These are phyloP conservation scores for Mycena galopus DNA, from an alignment of 768 basidiomycete genomes.

Conservation along the genomic window DNA sequence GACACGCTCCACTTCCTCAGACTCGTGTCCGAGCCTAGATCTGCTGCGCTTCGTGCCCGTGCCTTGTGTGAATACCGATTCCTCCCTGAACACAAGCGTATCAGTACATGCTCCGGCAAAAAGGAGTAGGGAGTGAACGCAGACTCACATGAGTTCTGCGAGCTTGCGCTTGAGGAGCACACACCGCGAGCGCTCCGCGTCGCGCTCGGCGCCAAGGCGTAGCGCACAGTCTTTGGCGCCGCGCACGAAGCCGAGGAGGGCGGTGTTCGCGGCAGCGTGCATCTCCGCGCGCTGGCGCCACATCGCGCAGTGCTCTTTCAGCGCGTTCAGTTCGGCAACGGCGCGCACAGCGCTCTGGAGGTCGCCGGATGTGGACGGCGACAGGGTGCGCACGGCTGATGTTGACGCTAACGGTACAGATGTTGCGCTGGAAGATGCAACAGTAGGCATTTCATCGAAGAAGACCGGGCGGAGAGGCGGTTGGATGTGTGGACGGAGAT, in stretches of 20 bases:
- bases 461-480: constrained; percentile 71
- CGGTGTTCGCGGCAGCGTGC: constrained; percentile 53
- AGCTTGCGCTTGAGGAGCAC: constrained; percentile 30
- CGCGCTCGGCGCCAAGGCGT: constrained; percentile 26
- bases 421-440: background rate
- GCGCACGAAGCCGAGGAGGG: constrained; percentile 58
- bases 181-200: constrained; percentile 6
- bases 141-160: constrained; percentile 18
- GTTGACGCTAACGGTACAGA: constrained; percentile 22
- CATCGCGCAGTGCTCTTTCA: background rate
- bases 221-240: constrained; percentile 45
- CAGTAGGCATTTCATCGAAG: constrained; percentile 54
- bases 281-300: background rate
- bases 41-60: background rate
- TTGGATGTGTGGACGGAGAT: background rate
- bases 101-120: too few relatives aligned
- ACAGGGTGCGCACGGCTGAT: background rate
- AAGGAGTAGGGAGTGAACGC: background rate
- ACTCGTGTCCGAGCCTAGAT: too few relatives aligned
- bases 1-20: too few relatives aligned
- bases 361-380: constrained; percentile 28
- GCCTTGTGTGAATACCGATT: background rate
- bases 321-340: background rate
- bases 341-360: constrained; percentile 48
- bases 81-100: too few relatives aligned